Percentiles rank a stretch among this genome's conserved stretches.
phyloP scores from a whole-genome alignment of 768 basidiomycete genomes.

The Xerocomus potaroensis region DNA sequence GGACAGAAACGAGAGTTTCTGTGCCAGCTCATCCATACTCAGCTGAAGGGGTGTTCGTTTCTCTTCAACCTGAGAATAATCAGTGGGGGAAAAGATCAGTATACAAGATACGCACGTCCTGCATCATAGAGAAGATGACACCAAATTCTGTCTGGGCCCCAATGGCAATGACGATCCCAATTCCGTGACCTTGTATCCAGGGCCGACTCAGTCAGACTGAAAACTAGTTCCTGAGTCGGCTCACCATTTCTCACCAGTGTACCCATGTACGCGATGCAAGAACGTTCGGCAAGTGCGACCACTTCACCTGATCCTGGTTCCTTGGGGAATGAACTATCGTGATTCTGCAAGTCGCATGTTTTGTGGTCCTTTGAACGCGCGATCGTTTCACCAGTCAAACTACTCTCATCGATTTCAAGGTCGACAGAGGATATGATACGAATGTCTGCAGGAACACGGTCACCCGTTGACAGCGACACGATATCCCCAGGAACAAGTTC shows the following conservation, averaged over 20 bases:
- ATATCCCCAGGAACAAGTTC: slow-evolving; percentile 96
- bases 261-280: slow-evolving; percentile 93
- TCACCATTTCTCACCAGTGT: slow-evolving; percentile 87
- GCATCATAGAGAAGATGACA: slow-evolving; percentile 97
- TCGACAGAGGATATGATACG: slow-evolving; percentile 78
- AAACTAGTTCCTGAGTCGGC: slow-evolving; percentile 4
- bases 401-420: slow-evolving; percentile 93
- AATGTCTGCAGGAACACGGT: slow-evolving; percentile 92
- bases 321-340: slow-evolving; percentile 9
- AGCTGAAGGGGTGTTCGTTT: slow-evolving; percentile 88
- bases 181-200: slow-evolving; percentile 59
- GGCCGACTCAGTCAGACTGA: slow-evolving; percentile 2
- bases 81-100: not conserved
- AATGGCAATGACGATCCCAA: slow-evolving; percentile 83
- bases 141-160: slow-evolving; percentile 91
- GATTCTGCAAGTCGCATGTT: slow-evolving; percentile 45
- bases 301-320: slow-evolving; percentile 36
- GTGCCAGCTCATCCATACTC: slow-evolving; percentile 95
- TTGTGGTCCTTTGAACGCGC: slow-evolving; percentile 66
- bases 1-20: slow-evolving; percentile 83
- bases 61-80: slow-evolving; percentile 58
- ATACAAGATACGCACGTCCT: slow-evolving; percentile 57
- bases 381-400: slow-evolving; percentile 89
- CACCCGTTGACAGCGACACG: slow-evolving; percentile 84
- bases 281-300: slow-evolving; percentile 74